Evolutionary conservation across 495 filamentous ascomycete species (phyloP).

Genomic region (Penicillium samsonianum): DNA sequence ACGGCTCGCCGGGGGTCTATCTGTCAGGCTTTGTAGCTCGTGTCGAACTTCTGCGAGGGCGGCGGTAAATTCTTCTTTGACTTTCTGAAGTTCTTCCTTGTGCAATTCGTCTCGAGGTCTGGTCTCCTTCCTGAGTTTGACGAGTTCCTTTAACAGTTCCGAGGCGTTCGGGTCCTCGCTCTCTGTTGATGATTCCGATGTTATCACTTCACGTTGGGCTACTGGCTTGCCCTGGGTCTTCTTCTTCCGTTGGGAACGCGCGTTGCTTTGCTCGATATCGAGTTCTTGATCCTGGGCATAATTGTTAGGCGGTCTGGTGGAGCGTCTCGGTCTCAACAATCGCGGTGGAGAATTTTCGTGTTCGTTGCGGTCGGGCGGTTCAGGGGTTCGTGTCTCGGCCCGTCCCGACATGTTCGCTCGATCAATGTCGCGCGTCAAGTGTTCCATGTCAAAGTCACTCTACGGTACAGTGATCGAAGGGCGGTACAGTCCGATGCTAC

Average conservation of each 20-base stretch:
- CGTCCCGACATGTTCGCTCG: neutral
- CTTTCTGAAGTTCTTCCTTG: conserved; percentile 24
- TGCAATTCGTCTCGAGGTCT: conserved; percentile 23
- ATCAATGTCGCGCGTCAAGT: too few relatives aligned
- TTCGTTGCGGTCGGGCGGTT: conserved; percentile 7
- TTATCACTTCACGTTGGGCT: conserved; percentile 15
- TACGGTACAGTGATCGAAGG: too few relatives aligned
- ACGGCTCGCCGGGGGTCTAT: too few relatives aligned
- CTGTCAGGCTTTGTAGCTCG: too few relatives aligned
- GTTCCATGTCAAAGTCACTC: too few relatives aligned
- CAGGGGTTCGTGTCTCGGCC: neutral
- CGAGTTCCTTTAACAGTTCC: conserved; percentile 19
- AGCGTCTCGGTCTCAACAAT: conserved; percentile 19
- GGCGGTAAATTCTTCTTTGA: conserved; percentile 23
- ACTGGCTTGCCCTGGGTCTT: conserved; percentile 11
- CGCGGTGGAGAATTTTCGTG: conserved; percentile 20
- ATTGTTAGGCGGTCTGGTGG: conserved; percentile 13
- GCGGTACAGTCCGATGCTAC: too few relatives aligned
- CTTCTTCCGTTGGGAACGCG: conserved; percentile 17
- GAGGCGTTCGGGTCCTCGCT: conserved; percentile 18
- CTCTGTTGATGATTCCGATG: conserved; percentile 20
- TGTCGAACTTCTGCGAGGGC: conserved; percentile 19
- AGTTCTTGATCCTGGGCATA: conserved; percentile 10
- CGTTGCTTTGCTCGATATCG: neutral
- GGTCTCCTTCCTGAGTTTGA: conserved; percentile 7